Base-by-base conservation (phyloP, 345 rosid species). In the Ricinus communis region DNA sequence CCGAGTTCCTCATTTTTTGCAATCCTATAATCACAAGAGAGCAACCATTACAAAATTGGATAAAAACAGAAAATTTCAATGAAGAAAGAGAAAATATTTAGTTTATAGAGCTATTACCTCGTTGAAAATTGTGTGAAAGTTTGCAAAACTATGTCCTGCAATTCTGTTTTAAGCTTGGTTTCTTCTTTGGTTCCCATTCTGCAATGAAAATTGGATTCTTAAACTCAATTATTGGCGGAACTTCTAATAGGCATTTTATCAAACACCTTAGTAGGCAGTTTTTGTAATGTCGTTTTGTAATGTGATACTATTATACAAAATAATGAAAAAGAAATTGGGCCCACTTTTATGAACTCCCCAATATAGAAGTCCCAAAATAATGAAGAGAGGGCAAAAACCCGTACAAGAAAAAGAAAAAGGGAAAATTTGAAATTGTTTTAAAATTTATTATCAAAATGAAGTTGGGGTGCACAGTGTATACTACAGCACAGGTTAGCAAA, bases 1-100 rank as follows among this genome's bases (percentile, higher is more conserved):
- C 69, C 87, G 64, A 85, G 75, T 68, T 89, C 90, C 75, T 91
- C 94, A 71, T 86, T 87, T 66, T 86, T 76, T 53, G 93, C 56
- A 40, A 84, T 74, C 81, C 94, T 91, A 58, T 8, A 46, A 71
- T 50, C 72, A 54, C n/a, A 33, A 14, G 28, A 43, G 4, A 43
- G 61, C 27, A 22, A 19, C 22, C 31, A n/a, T 36, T 4, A n/a
- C n/a, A n/a, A n/a, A n/a, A 33, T n/a, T 65, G 11, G 0, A 69
- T 16, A n/a, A 38, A 8, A 59, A 46, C 38, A 19, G 28, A 45
- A n/a, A 66, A 19, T 31, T 31, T 36, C 28, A 36, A 33, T 28
- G 12, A 22, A 45, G 36, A 15, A 41, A n/a, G n/a, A n/a, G 66
- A 49, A 41, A 25, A 6, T 14, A 43, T 14, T 63, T 16, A 30